Evolutionary conservation across 805 yeast genomes (phyloP).

Genomic region (Metschnikowia amazonensis): DNA sequence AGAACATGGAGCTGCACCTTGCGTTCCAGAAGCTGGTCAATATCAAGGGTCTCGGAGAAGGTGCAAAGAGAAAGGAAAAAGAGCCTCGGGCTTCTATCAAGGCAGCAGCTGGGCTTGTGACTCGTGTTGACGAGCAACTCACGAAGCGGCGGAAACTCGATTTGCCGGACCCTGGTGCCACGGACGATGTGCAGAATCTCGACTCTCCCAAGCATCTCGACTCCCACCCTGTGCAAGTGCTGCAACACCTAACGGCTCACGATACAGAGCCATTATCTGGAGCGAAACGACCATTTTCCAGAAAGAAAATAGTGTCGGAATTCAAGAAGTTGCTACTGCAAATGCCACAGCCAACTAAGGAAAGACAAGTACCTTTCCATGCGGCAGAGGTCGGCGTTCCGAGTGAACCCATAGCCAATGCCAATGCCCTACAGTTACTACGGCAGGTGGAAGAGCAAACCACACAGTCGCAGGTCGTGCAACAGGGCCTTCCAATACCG

Average conservation of each 20-base stretch:
- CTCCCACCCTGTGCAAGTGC: slow-evolving; percentile 25
- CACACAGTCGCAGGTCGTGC: slow-evolving; percentile 43
- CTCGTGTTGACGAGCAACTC: slow-evolving; percentile 20
- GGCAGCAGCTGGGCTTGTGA: slow-evolving; percentile 23
- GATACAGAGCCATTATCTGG: slow-evolving; percentile 11
- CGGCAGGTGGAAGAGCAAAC: slow-evolving; percentile 3
- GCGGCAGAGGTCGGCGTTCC: background rate
- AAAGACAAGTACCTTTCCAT: background rate
- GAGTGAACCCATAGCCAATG: background rate
- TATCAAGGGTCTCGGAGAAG: slow-evolving; percentile 34
- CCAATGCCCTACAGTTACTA: background rate
- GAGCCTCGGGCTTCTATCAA: slow-evolving; percentile 19
- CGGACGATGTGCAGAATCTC: no score
- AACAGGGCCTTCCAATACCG: slow-evolving; percentile 44
- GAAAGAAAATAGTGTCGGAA: background rate
- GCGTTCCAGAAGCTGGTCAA: slow-evolving; percentile 45
- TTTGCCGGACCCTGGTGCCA: slow-evolving; percentile 19
- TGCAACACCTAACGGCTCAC: slow-evolving; percentile 22
- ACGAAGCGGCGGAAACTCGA: slow-evolving; percentile 27
- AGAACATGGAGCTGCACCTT: slow-evolving; percentile 34
- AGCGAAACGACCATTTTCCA: background rate
- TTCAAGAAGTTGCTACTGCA: slow-evolving; percentile 3
- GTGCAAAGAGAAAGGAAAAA: slow-evolving; percentile 15
- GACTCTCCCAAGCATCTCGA: slow-evolving; percentile 9
- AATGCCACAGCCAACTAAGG: slow-evolving; percentile 1